These are phyloP conservation scores for Calonectria henricotiae DNA, from an alignment of 2,329 filamentous ascomycete species.

Conservation along the genomic window DNA sequence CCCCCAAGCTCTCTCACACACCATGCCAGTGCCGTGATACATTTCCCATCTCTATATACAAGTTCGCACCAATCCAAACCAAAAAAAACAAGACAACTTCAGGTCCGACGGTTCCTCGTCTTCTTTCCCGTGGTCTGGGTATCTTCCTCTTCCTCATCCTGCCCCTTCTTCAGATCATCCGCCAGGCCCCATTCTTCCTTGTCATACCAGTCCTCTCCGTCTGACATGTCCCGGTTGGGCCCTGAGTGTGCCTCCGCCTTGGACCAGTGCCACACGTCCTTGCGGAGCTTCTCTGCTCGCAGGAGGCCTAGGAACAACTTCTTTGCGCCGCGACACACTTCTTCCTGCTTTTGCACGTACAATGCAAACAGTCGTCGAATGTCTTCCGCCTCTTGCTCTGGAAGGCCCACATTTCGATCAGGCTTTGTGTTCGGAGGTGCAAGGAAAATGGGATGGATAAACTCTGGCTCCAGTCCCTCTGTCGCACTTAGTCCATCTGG, in stretches of 20 bases:
- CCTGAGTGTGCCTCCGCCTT: slow-evolving; percentile 84
- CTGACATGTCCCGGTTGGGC: slow-evolving; percentile 81
- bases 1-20: slow-evolving; percentile 12
- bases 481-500: slow-evolving; percentile 29
- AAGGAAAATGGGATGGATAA: slow-evolving; percentile 83
- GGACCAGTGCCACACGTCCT: slow-evolving; percentile 81
- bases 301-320: slow-evolving; percentile 81
- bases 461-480: slow-evolving; percentile 62
- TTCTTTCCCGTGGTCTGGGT: slow-evolving; percentile 73
- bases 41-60: slow-evolving; percentile 15
- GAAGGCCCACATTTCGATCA: slow-evolving; percentile 81
- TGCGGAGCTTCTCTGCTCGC: slow-evolving; percentile 80
- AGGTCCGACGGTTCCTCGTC: slow-evolving; percentile 70
- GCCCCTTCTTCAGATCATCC: slow-evolving; percentile 85
- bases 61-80: slow-evolving; percentile 12
- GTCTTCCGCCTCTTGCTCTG: slow-evolving; percentile 83
- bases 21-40: slow-evolving; percentile 21
- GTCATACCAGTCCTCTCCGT: slow-evolving; percentile 93
- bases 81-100: slow-evolving; percentile 4
- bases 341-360: slow-evolving; percentile 90
- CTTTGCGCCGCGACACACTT: slow-evolving; percentile 81
- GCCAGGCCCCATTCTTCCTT: slow-evolving; percentile 83
- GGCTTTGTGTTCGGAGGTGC: slow-evolving; percentile 75
- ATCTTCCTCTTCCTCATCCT: slow-evolving; percentile 88
- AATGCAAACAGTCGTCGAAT: slow-evolving; percentile 81